These are phyloP conservation scores for Auricularia heimuer DNA, from an alignment of 768 basidiomycete genomes.

Conservation along the genomic window DNA sequence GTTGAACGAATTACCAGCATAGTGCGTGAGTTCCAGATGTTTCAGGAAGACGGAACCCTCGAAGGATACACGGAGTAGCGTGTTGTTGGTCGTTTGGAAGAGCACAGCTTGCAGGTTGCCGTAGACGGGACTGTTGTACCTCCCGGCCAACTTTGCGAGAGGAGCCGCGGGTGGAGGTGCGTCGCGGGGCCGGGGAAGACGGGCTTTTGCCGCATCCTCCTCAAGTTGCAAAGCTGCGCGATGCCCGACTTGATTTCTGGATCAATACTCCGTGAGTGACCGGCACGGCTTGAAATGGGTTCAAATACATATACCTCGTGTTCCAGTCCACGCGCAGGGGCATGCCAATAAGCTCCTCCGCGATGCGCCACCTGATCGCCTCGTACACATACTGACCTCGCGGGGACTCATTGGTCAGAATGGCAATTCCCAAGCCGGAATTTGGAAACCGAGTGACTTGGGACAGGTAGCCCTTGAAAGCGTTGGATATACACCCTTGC, in stretches of 20 bases:
- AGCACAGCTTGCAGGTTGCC: background rate
- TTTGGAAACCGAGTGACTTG: background rate
- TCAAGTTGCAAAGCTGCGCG: background rate
- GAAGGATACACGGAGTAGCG: background rate
- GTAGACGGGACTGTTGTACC: background rate
- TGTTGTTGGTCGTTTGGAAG: background rate
- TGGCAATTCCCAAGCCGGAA: background rate
- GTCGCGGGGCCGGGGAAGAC: background rate
- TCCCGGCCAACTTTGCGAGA: background rate
- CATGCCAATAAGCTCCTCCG: background rate
- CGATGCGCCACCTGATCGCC: background rate
- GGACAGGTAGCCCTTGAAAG: background rate
- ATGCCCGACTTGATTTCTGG: background rate
- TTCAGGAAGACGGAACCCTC: background rate
- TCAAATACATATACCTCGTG: background rate
- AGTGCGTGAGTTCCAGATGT: background rate
- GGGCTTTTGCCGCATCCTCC: background rate
- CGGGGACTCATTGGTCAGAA: background rate
- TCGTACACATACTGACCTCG: background rate
- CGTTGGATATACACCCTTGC: background rate
- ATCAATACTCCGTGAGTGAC: background rate
- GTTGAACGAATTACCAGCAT: background rate
- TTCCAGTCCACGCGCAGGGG: conserved; percentile 1
- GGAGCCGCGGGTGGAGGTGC: background rate
- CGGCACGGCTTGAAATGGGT: too few species aligned